phyloP scores from a whole-genome alignment of 306 rosid species.

The Vigna angularis region DNA sequence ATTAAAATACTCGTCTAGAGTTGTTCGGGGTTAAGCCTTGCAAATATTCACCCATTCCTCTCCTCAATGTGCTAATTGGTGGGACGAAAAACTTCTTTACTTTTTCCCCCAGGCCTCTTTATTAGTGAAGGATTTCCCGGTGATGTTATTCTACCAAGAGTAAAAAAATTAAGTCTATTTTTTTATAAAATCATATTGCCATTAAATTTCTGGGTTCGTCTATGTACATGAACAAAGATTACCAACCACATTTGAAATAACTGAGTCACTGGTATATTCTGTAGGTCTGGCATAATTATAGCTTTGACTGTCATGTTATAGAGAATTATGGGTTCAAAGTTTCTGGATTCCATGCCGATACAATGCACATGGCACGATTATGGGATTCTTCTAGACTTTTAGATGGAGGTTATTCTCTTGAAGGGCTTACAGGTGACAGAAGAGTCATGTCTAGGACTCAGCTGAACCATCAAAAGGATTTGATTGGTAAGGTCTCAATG shows the following conservation, averaged over 20 bases:
- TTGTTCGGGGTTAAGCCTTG: background rate
- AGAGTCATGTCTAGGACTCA: slow-evolving; percentile 75
- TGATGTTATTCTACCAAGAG: slow-evolving; percentile 1
- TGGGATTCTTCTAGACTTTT: slow-evolving; percentile 94
- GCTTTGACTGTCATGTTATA: slow-evolving; percentile 90
- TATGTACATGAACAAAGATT: slow-evolving; percentile 8
- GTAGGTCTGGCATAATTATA: slow-evolving; percentile 98
- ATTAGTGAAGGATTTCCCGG: slow-evolving; percentile 8
- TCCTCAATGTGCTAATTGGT: background rate
- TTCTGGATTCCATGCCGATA: slow-evolving; percentile 96
- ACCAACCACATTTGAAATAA: slow-evolving; percentile 43
- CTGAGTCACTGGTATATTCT: slow-evolving; percentile 42
- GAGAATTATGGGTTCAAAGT: slow-evolving; percentile 91
- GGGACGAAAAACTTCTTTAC: background rate
- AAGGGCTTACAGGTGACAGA: slow-evolving; percentile 78
- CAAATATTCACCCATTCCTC: background rate
- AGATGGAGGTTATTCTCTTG: slow-evolving; percentile 93
- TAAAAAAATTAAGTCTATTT: background rate
- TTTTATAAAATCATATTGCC: slow-evolving; percentile 1
- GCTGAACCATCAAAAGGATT: slow-evolving; percentile 44
- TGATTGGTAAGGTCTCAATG: slow-evolving; percentile 59
- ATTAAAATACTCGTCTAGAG: background rate
- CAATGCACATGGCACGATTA: slow-evolving; percentile 98
- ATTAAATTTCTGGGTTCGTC: slow-evolving; percentile 4
- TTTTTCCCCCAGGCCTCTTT: background rate